Base-by-base conservation (phyloP, 2,329 filamentous ascomycete genomes). In the Colletotrichum lupini region DNA sequence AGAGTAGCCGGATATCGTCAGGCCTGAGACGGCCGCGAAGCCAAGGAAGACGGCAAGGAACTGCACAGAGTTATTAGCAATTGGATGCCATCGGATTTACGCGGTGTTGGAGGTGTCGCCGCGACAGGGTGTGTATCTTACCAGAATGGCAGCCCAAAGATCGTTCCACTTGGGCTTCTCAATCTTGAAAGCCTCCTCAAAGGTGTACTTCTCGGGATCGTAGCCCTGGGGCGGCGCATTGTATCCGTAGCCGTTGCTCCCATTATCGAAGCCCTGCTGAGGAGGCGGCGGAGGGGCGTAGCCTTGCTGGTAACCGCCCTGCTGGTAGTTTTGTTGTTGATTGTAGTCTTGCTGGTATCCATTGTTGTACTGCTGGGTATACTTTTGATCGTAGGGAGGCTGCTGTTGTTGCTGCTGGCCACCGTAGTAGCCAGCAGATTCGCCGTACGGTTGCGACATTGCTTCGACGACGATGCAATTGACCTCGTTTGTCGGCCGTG, bases 91-190 rank as follows among this genome's bases (percentile, higher is more conserved):
- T 46, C 16, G 24, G 74, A 74, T 16, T 77, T 62, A 57, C 67
- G 73, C 2, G 46, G 24, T 11, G 46, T 61, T 2, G n/a, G 75
- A 76, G n/a, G 58, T 74, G 35, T 76, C 77, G 60, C 78, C 14
- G 76, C 78, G 22, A 77, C 19, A 63, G 12, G 81, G 28, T 63
- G 28, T 63, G 5, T 3, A 32, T 4, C 87, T 19, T 81, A 93
- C 92, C 79, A 98, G 85, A 53, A 97, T 84, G 4, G 93, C 95
- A 4, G 95, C 95, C 96, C 95, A 98, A 30, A 94, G 80, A 81
- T 98, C 96, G 79, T 98, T 94, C 84, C 89, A 98, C 82, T 96
- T 97, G n/a, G 95, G 95, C 75, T 86, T 92, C 64, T 94, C 90
- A 65, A 98, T 83, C 82, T 92, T 92, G 87, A 98, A 98, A 1